These are phyloP conservation scores for Phylloporus sp. DNA, from an alignment of 768 basidiomycete genomes.

Conservation along the genomic window DNA sequence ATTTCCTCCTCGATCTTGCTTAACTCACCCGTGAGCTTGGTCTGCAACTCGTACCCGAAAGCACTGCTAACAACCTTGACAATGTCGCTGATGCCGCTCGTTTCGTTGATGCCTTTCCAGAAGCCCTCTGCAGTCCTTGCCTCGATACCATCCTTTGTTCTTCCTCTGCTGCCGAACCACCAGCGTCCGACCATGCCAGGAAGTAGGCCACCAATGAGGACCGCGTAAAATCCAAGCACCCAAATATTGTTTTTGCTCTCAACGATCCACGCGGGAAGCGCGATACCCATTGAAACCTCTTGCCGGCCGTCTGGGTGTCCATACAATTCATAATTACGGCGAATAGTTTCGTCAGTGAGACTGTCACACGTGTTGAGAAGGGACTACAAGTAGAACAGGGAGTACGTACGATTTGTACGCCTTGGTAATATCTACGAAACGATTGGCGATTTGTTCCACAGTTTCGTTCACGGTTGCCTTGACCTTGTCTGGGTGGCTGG, in stretches of 20 bases:
- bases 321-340: conserved; percentile 83
- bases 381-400: neutral
- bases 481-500: conserved; percentile 96
- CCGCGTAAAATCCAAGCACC: conserved; percentile 84
- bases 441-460: conserved; percentile 76
- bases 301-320: conserved; percentile 98
- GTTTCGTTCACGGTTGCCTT: conserved; percentile 79
- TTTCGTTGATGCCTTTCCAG: conserved; percentile 85
- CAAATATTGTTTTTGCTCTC: conserved; percentile 88
- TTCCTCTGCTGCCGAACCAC: conserved; percentile 93
- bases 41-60: conserved; percentile 53
- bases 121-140: conserved; percentile 77
- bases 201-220: conserved; percentile 83
- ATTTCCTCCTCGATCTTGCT: conserved; percentile 51
- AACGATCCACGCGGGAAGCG: conserved; percentile 89
- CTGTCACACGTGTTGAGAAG: conserved; percentile 34
- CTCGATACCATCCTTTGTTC: conserved; percentile 90
- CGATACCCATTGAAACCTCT: conserved; percentile 90
- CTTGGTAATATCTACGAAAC: conserved; percentile 92
- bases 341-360: conserved; percentile 88
- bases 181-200: conserved; percentile 88
- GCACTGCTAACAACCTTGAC: conserved; percentile 66
- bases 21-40: conserved; percentile 36
- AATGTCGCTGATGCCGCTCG: conserved; percentile 67
- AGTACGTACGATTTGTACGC: conserved; percentile 86